Conservation (phyloP, 306 rosid genomes). For the Prunus mume region DNA sequence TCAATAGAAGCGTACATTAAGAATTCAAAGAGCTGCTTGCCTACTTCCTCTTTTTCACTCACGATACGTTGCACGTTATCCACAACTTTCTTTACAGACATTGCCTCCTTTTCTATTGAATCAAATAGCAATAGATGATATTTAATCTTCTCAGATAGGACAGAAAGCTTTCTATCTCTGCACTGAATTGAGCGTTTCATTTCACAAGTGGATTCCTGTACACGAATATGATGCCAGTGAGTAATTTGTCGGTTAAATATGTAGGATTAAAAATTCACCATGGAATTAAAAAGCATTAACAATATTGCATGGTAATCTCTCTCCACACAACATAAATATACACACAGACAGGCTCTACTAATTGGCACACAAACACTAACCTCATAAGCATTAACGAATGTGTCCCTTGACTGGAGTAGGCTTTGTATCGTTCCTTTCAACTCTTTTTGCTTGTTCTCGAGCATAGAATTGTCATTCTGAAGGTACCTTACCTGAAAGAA, state of each 20-base stretch:
- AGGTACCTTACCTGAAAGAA: conserved; percentile 52
- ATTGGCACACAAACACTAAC: conserved; percentile 20
- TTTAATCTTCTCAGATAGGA: conserved; percentile 67
- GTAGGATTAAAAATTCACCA: not conserved
- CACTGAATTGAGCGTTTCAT: conserved; percentile 50
- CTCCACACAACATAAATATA: not conserved
- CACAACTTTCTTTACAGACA: conserved; percentile 51
- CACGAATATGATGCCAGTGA: not conserved
- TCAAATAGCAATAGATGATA: conserved; percentile 60
- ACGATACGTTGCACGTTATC: conserved; percentile 53
- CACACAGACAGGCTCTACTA: not conserved
- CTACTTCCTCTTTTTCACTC: conserved; percentile 68
- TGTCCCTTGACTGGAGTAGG: conserved; percentile 57
- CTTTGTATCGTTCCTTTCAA: conserved; percentile 54
- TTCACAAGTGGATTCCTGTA: conserved; percentile 61
- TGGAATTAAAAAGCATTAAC: not conserved
- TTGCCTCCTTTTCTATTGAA: conserved; percentile 69
- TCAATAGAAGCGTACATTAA: conserved; percentile 16
- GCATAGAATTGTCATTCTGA: conserved; percentile 57
- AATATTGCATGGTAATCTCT: not conserved
- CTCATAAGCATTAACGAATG: conserved; percentile 62
- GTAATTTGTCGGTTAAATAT: not conserved
- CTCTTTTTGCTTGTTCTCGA: conserved; percentile 69
- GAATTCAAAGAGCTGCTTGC: conserved; percentile 41
- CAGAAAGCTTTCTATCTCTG: conserved; percentile 57